Base-by-base conservation (phyloP, 2,329 filamentous ascomycete species). In the Talaromyces sp. region DNA sequence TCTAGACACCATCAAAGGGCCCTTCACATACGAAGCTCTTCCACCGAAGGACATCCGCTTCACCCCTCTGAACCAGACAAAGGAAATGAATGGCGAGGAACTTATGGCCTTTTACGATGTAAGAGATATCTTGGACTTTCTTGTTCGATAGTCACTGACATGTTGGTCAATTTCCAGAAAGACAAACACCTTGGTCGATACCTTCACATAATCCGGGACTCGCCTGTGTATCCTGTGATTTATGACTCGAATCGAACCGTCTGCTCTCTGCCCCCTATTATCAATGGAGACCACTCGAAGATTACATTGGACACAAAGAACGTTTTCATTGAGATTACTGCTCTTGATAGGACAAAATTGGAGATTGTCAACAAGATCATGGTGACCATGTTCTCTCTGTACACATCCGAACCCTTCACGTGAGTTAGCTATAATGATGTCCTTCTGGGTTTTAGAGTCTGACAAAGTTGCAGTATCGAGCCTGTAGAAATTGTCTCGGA, bases 211-310 rank as follows among this genome's bases (percentile, higher is more conserved):
- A 96, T 99, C 76, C 88, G 90, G 68, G 94, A 98, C 79, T 91
- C 91, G 58, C 92, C 93, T 5, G 90, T 97, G 51, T 99, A 99
- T 78, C 95, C 95, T 25, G 93, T 96, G 74, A 96, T 99, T 75
- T 94, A 93, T 78, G 95, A 99, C 77, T 87, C 92, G 61, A 91
- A 97, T 75, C 86, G 88, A 51, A 88, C 87, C 53, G 93, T 99
- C 40, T 94, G 95, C 81, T 98, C 94, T 7, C 85, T 99, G 73
- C 95, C 95, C 1, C 95, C 95, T 19, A 98, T 99, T 73, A 99
- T 99, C 84, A 99, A 99, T 82, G 88, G 93, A 73, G 88, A 99
- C 74, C 93, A 95, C 81, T 97, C 93, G 73, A 99, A 99, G 81
- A 99, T 99, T 76, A 92, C 89, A 7, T 82, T 96, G 53, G 82